Evolutionary conservation across 495 filamentous ascomycete species (phyloP).

Genomic region (Staphylotrichum tortipilum): DNA sequence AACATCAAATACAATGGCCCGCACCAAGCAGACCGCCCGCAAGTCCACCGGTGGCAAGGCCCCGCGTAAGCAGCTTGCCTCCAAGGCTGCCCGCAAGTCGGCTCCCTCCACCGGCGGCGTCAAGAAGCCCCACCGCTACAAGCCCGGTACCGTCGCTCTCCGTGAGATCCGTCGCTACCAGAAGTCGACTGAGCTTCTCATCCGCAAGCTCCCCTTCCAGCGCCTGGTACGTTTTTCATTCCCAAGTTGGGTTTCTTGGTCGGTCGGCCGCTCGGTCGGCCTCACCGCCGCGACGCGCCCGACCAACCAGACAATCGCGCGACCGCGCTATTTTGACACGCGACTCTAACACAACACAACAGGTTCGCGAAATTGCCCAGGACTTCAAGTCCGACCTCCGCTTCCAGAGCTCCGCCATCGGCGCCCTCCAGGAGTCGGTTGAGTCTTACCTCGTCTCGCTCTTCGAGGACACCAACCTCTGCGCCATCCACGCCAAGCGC

Average conservation of each 20-base stretch:
- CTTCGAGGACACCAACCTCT: slow-evolving; percentile 99
- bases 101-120: slow-evolving; percentile 61
- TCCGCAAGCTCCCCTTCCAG: slow-evolving; percentile 99
- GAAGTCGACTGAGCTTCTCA: slow-evolving; percentile 99
- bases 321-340: no score
- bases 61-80: slow-evolving; percentile 88
- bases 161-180: slow-evolving; percentile 99
- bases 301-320: no score
- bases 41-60: slow-evolving; percentile 99
- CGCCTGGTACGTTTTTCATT: slow-evolving; percentile 57
- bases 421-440: slow-evolving; percentile 99
- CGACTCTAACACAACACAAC: slow-evolving; percentile 30
- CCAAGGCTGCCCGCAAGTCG: slow-evolving; percentile 47
- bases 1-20: slow-evolving; percentile 66
- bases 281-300: no score
- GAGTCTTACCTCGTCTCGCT: slow-evolving; percentile 99
- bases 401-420: slow-evolving; percentile 99
- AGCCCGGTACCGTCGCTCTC: slow-evolving; percentile 99
- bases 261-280: background rate
- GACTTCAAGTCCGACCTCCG: slow-evolving; percentile 99
- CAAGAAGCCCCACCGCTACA: slow-evolving; percentile 99
- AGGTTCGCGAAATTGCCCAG: slow-evolving; percentile 96
- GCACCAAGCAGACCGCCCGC: slow-evolving; percentile 99
- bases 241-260: no score
- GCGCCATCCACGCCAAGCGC: slow-evolving; percentile 99